phyloP scores from a whole-genome alignment of 1,284 basidiomycete species.

The Golubevia pallescens region DNA sequence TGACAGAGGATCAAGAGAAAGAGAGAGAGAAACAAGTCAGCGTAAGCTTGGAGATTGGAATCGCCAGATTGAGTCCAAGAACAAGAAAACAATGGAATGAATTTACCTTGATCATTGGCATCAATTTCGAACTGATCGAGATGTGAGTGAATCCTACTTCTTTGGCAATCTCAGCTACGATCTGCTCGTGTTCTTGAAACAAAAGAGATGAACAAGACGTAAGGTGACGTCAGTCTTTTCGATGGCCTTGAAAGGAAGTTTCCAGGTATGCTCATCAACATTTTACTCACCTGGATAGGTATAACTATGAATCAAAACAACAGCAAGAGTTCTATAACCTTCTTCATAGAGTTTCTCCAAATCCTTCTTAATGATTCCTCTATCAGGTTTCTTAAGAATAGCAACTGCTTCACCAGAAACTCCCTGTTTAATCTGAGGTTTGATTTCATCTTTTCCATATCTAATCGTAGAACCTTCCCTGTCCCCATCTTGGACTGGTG shows the following conservation, averaged over 20 bases:
- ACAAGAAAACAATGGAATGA: too few relatives aligned
- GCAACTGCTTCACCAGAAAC: conserved; percentile 60
- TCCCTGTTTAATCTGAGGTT: conserved; percentile 49
- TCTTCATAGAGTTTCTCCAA: conserved; percentile 45
- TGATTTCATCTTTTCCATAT: conserved; percentile 2
- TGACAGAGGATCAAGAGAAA: too few relatives aligned
- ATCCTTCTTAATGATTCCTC: conserved; percentile 24
- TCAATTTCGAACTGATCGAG: conserved; percentile 47
- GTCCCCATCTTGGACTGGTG: conserved; percentile 25
- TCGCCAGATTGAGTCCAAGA: too few relatives aligned
- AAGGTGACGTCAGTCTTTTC: too few relatives aligned
- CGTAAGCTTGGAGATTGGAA: too few relatives aligned
- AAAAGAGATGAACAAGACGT: too few relatives aligned
- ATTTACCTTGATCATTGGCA: conserved; percentile 63
- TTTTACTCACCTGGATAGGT: conserved; percentile 33
- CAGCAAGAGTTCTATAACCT: conserved; percentile 52
- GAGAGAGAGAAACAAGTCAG: too few relatives aligned
- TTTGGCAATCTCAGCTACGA: conserved; percentile 42
- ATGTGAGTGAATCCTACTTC: conserved; percentile 54
- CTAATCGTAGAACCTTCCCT: conserved; percentile 2
- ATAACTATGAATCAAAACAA: conserved; percentile 59
- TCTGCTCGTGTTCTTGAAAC: conserved; percentile 38
- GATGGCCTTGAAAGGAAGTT: not conserved
- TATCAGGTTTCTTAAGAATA: conserved; percentile 50
- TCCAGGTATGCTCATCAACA: not conserved